These are phyloP conservation scores for Rhizoctonia solani DNA, from an alignment of 1,284 basidiomycete species.

Conservation along the genomic window DNA sequence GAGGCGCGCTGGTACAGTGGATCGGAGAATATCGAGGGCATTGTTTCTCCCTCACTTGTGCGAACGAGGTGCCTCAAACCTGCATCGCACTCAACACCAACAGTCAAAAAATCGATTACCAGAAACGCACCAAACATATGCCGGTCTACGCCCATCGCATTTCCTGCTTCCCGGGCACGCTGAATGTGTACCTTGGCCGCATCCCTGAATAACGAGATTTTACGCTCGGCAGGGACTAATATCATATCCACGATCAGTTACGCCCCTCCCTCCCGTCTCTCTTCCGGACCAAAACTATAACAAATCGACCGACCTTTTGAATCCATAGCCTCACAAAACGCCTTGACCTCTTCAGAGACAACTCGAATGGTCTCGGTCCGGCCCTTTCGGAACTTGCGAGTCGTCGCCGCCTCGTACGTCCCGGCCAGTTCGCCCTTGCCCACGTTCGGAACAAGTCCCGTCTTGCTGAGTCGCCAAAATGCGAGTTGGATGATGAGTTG, in stretches of 20 bases:
- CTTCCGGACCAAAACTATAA: not conserved
- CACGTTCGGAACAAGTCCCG: constrained; percentile 41
- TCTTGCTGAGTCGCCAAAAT: constrained; percentile 63
- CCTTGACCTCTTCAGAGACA: constrained; percentile 69
- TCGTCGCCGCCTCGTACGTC: constrained; percentile 89
- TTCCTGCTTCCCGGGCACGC: constrained; percentile 71
- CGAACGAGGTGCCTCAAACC: constrained; percentile 69
- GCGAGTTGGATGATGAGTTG: constrained; percentile 90
- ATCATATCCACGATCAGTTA: not conserved
- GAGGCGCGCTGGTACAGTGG: constrained; percentile 67
- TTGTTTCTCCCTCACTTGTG: constrained; percentile 55
- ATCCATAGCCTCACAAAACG: constrained; percentile 78
- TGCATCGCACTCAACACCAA: constrained; percentile 43
- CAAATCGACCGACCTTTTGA: constrained; percentile 41
- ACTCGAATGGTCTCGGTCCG: constrained; percentile 88
- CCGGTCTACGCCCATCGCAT: constrained; percentile 78
- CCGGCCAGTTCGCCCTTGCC: constrained; percentile 50
- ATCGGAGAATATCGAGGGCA: constrained; percentile 72
- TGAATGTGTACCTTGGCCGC: constrained; percentile 73
- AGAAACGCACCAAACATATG: constrained; percentile 66
- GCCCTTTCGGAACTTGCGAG: constrained; percentile 81
- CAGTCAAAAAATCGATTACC: not conserved
- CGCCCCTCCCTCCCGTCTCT: not conserved
- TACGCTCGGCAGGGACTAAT: constrained; percentile 49
- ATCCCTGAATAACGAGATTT: constrained; percentile 60